phyloP scores from a whole-genome alignment of 2,329 filamentous ascomycete genomes.

The Colletotrichum coccodes region DNA sequence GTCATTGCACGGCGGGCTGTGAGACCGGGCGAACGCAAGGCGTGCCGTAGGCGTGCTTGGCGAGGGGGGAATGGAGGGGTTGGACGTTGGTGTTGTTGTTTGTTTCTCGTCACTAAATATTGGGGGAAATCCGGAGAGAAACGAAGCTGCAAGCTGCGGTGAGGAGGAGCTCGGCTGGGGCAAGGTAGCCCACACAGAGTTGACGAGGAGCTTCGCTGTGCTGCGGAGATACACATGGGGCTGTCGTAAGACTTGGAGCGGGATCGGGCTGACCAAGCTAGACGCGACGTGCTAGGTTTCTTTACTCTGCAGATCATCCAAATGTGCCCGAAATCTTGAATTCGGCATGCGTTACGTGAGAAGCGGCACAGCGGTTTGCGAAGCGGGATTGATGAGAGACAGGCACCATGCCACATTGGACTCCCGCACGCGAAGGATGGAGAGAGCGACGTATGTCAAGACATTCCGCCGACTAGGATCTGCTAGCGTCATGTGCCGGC shows the following conservation, averaged over 20 bases:
- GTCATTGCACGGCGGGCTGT: constrained; percentile 25
- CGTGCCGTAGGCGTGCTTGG: constrained; percentile 23
- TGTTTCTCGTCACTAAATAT: background rate
- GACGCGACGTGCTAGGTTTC: background rate
- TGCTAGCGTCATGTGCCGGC: background rate
- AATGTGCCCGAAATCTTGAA: background rate
- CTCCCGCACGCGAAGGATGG: constrained; percentile 2
- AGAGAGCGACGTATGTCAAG: constrained; percentile 29
- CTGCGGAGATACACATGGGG: background rate
- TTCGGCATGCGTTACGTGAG: background rate
- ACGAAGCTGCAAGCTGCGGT: background rate
- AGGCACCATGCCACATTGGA: background rate
- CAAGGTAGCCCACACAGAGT: background rate
- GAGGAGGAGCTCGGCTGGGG: background rate
- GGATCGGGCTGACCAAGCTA: too few relatives aligned
- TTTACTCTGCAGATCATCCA: background rate
- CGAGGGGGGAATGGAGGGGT: background rate
- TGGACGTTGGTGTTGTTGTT: background rate
- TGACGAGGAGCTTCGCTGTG: background rate
- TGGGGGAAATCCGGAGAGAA: background rate
- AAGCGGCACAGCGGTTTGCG: background rate
- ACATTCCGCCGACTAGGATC: constrained; percentile 10
- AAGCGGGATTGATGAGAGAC: background rate
- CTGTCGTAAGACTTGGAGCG: too few relatives aligned
- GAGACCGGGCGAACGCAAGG: constrained; percentile 28